Percentiles rank a stretch among this genome's conserved stretches.
Evolutionary conservation across 2,329 filamentous ascomycete genomes (phyloP).

Genomic region (Ceratocystis diversiconidia): DNA sequence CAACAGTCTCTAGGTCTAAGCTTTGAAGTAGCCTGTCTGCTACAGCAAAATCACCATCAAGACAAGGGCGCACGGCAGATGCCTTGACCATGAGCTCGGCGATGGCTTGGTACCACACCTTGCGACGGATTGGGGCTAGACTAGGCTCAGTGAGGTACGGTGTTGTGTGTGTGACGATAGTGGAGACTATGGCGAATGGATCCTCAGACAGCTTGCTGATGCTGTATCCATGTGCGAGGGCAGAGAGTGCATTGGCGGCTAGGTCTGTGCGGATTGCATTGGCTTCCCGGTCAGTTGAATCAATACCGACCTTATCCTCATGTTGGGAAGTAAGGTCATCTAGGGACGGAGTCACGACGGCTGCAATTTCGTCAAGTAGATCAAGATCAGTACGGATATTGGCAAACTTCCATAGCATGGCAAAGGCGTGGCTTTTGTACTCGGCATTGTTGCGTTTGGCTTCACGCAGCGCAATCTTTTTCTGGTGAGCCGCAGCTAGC

Average conservation of each 20-base stretch:
- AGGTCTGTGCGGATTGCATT: conserved; percentile 28
- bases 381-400: conserved; percentile 53
- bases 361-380: conserved; percentile 51
- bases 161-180: conserved; percentile 29
- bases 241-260: conserved; percentile 37
- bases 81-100: conserved; percentile 29
- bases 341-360: conserved; percentile 49
- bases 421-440: conserved; percentile 65
- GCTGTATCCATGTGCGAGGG: conserved; percentile 36
- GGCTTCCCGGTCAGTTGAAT: conserved; percentile 26
- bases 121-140: conserved; percentile 33
- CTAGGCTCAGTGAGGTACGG: conserved; percentile 29
- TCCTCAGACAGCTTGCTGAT: conserved; percentile 27
- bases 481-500: conserved; percentile 47
- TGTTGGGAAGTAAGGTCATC: conserved; percentile 37
- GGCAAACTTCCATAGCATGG: conserved; percentile 58
- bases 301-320: conserved; percentile 56
- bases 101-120: conserved; percentile 39
- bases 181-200: conserved; percentile 28
- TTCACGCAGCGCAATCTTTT: conserved; percentile 71
- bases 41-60: conserved; percentile 20
- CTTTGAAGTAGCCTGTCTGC: conserved; percentile 31
- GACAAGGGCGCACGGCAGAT: conserved; percentile 22
- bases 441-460: conserved; percentile 80
- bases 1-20: conserved; percentile 33